Conservation (phyloP, 257 asterid genomes). For the Leonotis leonurus region DNA sequence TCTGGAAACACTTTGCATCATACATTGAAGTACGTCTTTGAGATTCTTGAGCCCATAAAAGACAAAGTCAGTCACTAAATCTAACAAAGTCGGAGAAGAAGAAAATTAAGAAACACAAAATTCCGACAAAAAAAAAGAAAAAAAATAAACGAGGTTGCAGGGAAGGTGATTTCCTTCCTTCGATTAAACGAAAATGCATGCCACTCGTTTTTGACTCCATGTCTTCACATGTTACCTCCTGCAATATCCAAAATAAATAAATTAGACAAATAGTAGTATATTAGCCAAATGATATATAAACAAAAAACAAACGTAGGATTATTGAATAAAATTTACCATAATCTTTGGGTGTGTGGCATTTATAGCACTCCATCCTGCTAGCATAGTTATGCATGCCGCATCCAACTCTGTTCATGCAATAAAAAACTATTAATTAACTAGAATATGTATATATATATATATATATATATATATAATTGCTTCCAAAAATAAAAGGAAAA, state of each 20-base stretch:
- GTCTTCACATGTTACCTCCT: slow-evolving; percentile 29
- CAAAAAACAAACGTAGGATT: not conserved
- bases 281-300: not conserved
- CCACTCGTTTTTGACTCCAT: not conserved
- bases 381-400: slow-evolving; percentile 78
- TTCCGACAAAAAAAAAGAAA: not conserved
- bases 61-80: slow-evolving; percentile 8
- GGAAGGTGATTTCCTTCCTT: too few relatives aligned
- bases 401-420: slow-evolving; percentile 33
- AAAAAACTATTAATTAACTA: too few relatives aligned
- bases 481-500: not conserved
- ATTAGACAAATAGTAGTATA: not conserved
- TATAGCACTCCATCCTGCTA: slow-evolving; percentile 60
- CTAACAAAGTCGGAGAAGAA: not conserved
- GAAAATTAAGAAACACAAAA: not conserved
- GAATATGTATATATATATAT: too few relatives aligned
- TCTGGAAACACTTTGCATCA: slow-evolving; percentile 11
- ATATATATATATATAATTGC: too few relatives aligned
- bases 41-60: not conserved
- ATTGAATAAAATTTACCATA: slow-evolving; percentile 32
- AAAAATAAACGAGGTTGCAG: not conserved
- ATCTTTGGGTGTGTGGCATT: slow-evolving; percentile 58
- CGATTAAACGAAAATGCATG: not conserved
- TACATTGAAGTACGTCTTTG: slow-evolving; percentile 1
- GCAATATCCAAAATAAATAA: not conserved